Base-by-base conservation (phyloP, 305 asterid species). In the Ajuga reptans region DNA sequence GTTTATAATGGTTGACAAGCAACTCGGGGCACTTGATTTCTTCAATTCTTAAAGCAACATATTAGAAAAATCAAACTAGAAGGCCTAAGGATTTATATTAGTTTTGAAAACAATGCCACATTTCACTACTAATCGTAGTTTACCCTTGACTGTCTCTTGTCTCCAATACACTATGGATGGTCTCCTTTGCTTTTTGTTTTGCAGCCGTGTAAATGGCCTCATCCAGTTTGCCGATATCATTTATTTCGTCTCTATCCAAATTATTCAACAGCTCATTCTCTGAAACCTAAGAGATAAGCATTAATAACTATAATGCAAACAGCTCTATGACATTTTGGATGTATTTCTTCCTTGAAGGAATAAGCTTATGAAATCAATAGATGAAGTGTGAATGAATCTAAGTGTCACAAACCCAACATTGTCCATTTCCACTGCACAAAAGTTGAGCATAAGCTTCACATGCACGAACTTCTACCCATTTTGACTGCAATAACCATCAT, bases 11-110 rank as follows among this genome's bases (percentile, higher is more conserved):
- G 67, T 68, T 66, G 46, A 83, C 95, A 49, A 89, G 88, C 57
- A 71, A 72, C 78, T 87, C 90, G 7, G 96, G 88, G 79, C 96
- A 92, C 82, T 87, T 92, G 80, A 89, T 77, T 82, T 87, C 96
- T 75, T 85, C 89, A 73, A 78, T 74, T 66, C 98, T 92, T 75
- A 60, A 72, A 37, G 75, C 57, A 71, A 62, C 51, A 59, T 36
- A 39, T n/a, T 34, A 21, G 68, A 69, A 74, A n/a, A 64, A 29
- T 65, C 58, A 43, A 61, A 69, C 55, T 51, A 80, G 64, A 72
- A 54, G 66, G 75, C 66, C 46, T 54, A 69, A 68, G 57, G 49
- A 64, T 55, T 43, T 29, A 54, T 21, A 67, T 12, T 36, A 46
- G 54, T 63, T 17, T 31, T 6, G 37, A 33, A 53, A 72, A 57